Conservation (phyloP, 139 green algal genomes). For the Parachlorella kessleri region DNA sequence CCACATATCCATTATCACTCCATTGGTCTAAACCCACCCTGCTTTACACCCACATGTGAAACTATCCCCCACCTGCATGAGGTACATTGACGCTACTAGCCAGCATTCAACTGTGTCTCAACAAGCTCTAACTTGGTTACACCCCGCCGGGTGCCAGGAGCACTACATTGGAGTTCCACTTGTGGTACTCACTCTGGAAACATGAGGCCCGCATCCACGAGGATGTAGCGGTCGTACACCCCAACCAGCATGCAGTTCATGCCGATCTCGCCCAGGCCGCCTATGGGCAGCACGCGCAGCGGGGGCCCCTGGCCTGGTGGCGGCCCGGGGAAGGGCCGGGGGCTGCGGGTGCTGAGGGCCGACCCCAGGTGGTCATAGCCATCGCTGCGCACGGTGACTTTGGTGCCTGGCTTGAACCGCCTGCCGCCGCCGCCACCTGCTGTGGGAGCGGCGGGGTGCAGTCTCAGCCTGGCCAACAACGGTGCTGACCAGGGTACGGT, state of each 20-base stretch:
- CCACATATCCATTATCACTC: too few relatives aligned
- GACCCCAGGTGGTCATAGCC: slow-evolving; percentile 81
- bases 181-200: slow-evolving; percentile 90
- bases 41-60: too few relatives aligned
- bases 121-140: too few relatives aligned
- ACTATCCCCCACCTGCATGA: too few relatives aligned
- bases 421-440: not conserved
- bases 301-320: slow-evolving; percentile 73
- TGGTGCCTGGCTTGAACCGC: not conserved
- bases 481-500: too few relatives aligned
- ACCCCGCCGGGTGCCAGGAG: not conserved
- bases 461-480: too few relatives aligned
- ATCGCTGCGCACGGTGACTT: slow-evolving; percentile 35
- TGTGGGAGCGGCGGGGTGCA: too few relatives aligned
- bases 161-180: not conserved
- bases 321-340: slow-evolving; percentile 63
- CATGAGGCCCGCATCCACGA: slow-evolving; percentile 99
- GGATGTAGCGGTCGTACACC: slow-evolving; percentile 94
- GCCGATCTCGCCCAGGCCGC: slow-evolving; percentile 97
- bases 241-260: slow-evolving; percentile 99
- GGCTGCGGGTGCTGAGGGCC: slow-evolving; percentile 38
- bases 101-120: too few relatives aligned
- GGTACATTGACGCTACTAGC: too few relatives aligned
- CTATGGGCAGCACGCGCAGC: slow-evolving; percentile 94
- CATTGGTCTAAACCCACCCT: too few relatives aligned